Conservation (phyloP, 2,329 filamentous ascomycete genomes). For the Penicillium sp. region DNA sequence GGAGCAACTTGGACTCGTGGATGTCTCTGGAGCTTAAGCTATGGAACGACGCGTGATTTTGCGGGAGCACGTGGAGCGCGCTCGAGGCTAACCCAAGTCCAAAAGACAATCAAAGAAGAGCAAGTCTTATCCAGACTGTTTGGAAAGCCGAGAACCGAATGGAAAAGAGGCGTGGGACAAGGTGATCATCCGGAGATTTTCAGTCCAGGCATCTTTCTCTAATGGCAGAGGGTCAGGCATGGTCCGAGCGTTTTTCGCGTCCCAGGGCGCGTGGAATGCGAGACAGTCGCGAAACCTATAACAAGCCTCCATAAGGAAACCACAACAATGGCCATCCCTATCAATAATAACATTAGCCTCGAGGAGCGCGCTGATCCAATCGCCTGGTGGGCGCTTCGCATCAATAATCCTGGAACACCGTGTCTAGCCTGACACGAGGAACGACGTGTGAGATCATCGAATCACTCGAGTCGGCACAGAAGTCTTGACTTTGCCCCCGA, state of each 20-base stretch:
- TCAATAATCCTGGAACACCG: conserved; percentile 16
- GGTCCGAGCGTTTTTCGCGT: conserved; percentile 28
- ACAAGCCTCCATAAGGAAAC: conserved; percentile 7
- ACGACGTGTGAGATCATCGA: conserved; percentile 8
- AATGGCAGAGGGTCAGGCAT: neutral
- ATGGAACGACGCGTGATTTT: neutral
- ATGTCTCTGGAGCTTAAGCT: neutral
- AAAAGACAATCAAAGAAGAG: neutral
- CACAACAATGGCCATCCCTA: conserved; percentile 11
- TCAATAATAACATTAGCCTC: conserved; percentile 4
- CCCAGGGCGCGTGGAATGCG: conserved; percentile 31
- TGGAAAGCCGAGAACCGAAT: conserved; percentile 2
- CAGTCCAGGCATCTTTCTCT: neutral
- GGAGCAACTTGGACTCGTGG: neutral
- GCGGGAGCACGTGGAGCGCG: neutral
- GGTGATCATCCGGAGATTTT: conserved; percentile 12
- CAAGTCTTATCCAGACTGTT: neutral
- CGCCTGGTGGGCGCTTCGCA: conserved; percentile 23
- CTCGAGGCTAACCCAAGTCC: neutral
- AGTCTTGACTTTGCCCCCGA: neutral
- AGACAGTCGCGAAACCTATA: conserved; percentile 23
- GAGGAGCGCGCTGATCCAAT: conserved; percentile 24
- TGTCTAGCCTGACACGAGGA: conserved; percentile 10
- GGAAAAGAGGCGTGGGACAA: conserved; percentile 1
- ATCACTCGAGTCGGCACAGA: neutral